Evolutionary conservation across 345 rosid species (phyloP), one percentile per base, ranked within the genome.

Genomic region (Euphorbia peplus): DNA sequence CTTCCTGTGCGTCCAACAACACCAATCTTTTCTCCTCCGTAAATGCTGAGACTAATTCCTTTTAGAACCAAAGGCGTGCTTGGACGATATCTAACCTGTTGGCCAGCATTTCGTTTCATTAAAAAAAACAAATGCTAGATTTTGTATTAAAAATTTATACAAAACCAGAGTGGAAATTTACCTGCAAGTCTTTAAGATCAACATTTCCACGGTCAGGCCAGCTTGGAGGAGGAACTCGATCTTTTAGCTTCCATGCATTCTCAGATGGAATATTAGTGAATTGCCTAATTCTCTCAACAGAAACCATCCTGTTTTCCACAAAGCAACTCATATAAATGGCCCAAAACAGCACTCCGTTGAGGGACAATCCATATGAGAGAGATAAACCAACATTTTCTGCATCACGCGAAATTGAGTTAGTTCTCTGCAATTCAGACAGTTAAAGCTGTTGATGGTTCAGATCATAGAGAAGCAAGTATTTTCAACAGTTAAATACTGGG

Each of bases 1-100:
- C 99, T 87, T 63, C 97, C 99, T 0, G 99, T 95, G 37, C 96
- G 89, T 28, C 99, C 99, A 42, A 91, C 99, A 19, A 91, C 81
- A 37, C 96, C 99, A 10, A 95, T 80, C 81, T 95, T 91, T 64
- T 95, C 95, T 30, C 97, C 99, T 16, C 96, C 97, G 2, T 71
- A 68, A 74, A 95, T 88, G 82, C 86, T 82, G 32, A 91, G 79
- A 69, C 75, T 86, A 29, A 95, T 82, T 63, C 99, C 99, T 73
- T 85, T 89, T 72, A 95, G 86, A 64, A 95, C 95, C 42, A 95
- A 76, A 59, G 97, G 97, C 28, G 95, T 91, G 82, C 78, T 88
- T 8, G 95, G 93, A 2, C 97, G 88, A 73, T 95, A 95, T 47
- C 90, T 81, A 44, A 93, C 98, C 97, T 92, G 86, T 74, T 57